A percentile compares a stretch with the other conserved stretches of the same genome.
These are phyloP conservation scores for Biscogniauxia marginata DNA, from an alignment of 2,329 filamentous ascomycete species.

Conservation along the genomic window DNA sequence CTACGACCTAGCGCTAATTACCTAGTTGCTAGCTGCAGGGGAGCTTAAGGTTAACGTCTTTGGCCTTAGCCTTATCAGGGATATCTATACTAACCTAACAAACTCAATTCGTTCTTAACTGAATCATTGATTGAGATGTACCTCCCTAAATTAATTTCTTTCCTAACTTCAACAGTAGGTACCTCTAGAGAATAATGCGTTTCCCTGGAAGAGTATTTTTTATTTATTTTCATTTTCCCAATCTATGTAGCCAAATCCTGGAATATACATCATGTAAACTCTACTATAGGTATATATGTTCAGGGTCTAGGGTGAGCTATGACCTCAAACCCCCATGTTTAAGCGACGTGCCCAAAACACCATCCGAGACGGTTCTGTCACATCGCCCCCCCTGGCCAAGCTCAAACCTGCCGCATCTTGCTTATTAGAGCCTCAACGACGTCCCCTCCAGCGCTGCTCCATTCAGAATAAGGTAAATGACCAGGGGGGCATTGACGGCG, in stretches of 20 bases:
- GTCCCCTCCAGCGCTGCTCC: conserved; percentile 7
- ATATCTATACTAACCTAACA: too few relatives aligned
- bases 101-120: not conserved
- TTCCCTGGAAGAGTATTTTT: too few relatives aligned
- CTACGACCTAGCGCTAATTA: conserved; percentile 4
- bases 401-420: conserved; percentile 15
- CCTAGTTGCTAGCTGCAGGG: conserved; percentile 14
- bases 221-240: too few relatives aligned
- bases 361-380: conserved; percentile 51
- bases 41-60: conserved; percentile 1
- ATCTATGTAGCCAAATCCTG: too few relatives aligned
- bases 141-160: too few relatives aligned
- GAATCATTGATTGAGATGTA: too few relatives aligned
- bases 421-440: conserved; percentile 14
- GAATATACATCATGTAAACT: too few relatives aligned
- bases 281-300: too few relatives aligned
- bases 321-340: conserved; percentile 20
- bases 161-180: too few relatives aligned
- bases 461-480: not conserved
- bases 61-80: too few relatives aligned
- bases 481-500: not conserved
- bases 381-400: conserved; percentile 33
- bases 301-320: conserved; percentile 18
- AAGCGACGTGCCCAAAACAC: conserved; percentile 41
- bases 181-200: too few relatives aligned